Evolutionary conservation across 352 stramenopile genomes (phyloP), one percentile per base, ranked within the genome.

Genomic region (Phytophthora kernoviae): DNA sequence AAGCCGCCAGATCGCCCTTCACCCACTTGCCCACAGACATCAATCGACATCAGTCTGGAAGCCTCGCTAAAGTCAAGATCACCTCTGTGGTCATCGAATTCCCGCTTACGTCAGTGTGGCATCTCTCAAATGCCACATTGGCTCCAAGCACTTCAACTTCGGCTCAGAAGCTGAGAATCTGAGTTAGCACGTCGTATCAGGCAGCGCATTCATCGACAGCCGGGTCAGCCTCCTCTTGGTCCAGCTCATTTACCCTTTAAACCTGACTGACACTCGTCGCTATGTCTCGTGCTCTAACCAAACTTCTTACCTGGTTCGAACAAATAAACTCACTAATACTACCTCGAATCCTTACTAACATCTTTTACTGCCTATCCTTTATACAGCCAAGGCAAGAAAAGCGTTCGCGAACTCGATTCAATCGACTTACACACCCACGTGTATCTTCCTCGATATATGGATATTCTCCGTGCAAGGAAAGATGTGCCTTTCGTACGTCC

Each of bases 401-500:
- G 20, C 24, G 36, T 84, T 49, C 57, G 58, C 32, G 68, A 84
- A 6, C 57, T 84, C 5, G 54, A 68, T 15, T 44, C 74, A 14
- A 61, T 89, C 36, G 79, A 89, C 58, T 57, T 89, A 43, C 79
- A 89, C 63, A 89, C 79, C 27, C 79, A 89, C 39, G 73, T 88
- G 54, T 89, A 89, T 33, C 58, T 87, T 6, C 79, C 79, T 30
- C 66, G 77, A 7, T 89, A 89, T 57, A 89, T 89, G 79, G 64
- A 76, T 18, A 71, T 89, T 40, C 56, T 89, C 10, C 68, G 78
- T 12, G 30, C 32, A 12, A 79, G 78, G 9, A 44, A 42, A 2
- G 58, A 88, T 39, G 74, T 89, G 15, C 79, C 79, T 2, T 75
- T 80, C 40, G 75, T 88, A 20, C 67, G 70, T 12, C n/a, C 42